Conservation (phyloP, 2,329 filamentous ascomycete species). For the Didymosphaeria variabile region DNA sequence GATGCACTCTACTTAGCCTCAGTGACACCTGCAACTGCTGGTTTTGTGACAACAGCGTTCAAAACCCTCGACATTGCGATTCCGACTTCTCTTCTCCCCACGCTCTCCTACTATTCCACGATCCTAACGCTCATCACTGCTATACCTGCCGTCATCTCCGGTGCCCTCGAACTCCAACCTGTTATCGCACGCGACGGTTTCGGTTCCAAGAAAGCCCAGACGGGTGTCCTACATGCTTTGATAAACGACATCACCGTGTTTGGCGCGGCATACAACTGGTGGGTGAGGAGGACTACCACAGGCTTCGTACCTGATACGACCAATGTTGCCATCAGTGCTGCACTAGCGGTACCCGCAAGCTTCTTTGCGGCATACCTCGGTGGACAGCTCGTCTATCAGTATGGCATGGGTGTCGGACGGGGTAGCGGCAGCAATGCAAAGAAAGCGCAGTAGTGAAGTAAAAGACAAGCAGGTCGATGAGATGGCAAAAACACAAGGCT, state of each 20-base stretch:
- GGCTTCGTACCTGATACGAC: constrained; percentile 47
- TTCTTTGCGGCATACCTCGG: constrained; percentile 55
- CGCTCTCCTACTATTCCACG: constrained; percentile 56
- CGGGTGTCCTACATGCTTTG: constrained; percentile 53
- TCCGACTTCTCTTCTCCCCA: constrained; percentile 45
- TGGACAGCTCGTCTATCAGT: constrained; percentile 55
- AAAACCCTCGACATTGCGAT: constrained; percentile 40
- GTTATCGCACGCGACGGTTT: constrained; percentile 56
- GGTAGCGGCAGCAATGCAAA: constrained; percentile 37
- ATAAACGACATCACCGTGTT: constrained; percentile 54
- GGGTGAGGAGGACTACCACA: constrained; percentile 43
- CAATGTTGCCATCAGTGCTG: constrained; percentile 50
- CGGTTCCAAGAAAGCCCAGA: constrained; percentile 53
- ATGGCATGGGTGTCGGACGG: constrained; percentile 55
- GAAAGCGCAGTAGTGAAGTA: constrained; percentile 31
- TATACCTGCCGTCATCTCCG: constrained; percentile 43
- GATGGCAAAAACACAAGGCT: background rate
- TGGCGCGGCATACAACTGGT: constrained; percentile 55
- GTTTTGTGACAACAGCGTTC: constrained; percentile 43
- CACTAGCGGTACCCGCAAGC: constrained; percentile 45
- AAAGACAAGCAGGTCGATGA: background rate
- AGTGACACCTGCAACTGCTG: constrained; percentile 42
- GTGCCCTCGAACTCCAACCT: constrained; percentile 50
- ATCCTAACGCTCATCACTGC: constrained; percentile 49
- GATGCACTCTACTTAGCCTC: constrained; percentile 51